Percentiles rank a stretch among this genome's conserved stretches.
Evolutionary conservation across 2,329 filamentous ascomycete genomes (phyloP).

Genomic region (Talaromyces sp.): DNA sequence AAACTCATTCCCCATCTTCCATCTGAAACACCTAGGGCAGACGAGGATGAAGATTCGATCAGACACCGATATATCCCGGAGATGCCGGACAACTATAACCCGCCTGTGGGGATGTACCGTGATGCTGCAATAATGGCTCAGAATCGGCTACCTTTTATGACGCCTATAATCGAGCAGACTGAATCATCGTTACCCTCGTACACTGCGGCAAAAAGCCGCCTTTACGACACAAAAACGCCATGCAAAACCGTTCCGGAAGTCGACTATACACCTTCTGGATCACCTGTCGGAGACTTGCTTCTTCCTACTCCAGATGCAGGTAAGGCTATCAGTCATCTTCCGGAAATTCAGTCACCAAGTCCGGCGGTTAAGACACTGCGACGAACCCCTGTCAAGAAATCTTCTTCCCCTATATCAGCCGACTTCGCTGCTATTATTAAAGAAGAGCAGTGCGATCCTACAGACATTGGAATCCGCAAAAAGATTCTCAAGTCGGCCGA

Average conservation of each 20-base stretch:
- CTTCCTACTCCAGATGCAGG: constrained; percentile 62
- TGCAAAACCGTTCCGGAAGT: constrained; percentile 48
- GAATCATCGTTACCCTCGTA: constrained; percentile 72
- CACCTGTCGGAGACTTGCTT: constrained; percentile 43
- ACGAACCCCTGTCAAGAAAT: constrained; percentile 17
- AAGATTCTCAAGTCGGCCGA: constrained; percentile 70
- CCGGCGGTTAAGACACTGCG: constrained; percentile 33
- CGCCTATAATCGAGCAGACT: constrained; percentile 91
- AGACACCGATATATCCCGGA: constrained; percentile 46
- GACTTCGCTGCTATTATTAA: constrained; percentile 63
- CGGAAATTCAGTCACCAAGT: constrained; percentile 28
- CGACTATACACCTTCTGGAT: constrained; percentile 20
- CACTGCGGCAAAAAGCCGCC: constrained; percentile 53
- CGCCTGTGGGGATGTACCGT: constrained; percentile 72
- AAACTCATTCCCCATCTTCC: constrained; percentile 57
- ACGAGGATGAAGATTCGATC: constrained; percentile 32
- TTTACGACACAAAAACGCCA: constrained; percentile 68
- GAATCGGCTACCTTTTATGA: constrained; percentile 95
- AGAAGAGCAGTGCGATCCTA: constrained; percentile 82
- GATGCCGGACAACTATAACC: constrained; percentile 84
- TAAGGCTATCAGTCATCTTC: constrained; percentile 39
- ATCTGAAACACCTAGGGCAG: constrained; percentile 18
- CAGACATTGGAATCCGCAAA: constrained; percentile 67
- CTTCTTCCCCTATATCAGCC: constrained; percentile 15
- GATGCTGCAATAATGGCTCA: constrained; percentile 76